Base-by-base conservation (phyloP, 352 stramenopile genomes). In the Pythium phragmiticola region DNA sequence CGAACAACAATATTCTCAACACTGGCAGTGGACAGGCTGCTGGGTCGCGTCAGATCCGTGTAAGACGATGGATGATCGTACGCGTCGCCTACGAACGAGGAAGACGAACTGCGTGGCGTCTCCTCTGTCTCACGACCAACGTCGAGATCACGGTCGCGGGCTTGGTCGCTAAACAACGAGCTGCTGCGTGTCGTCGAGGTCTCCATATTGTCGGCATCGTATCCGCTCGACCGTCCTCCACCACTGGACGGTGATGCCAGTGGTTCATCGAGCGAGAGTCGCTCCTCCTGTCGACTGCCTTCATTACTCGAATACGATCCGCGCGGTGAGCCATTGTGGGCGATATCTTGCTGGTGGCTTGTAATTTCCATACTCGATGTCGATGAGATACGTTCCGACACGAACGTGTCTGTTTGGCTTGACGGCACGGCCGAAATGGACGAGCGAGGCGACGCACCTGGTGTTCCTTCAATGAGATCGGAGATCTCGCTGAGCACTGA, bases 21-120 rank as follows among this genome's bases (percentile, higher is more conserved):
- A 37, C 57, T 41, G n/a, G 39, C 57, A 41, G 50, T 64, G 11
- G 63, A 69, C 2, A 68, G 30, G 30, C 62, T 63, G 33, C 48
- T 68, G 19, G 43, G 46, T 8, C 62, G 62, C n/a, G 54, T 63
- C 23, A 63, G 42, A n/a, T 63, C 52, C 5, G 45, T 52, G 46
- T 48, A 68, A 16, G 39, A 46, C 39, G 39, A 46, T 17, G 13
- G 39, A n/a, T 17, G 39, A 21, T 23, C 42, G 46, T 60, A 56
- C 6, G 56, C 51, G 1, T 43, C 43, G 3, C 49, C 45, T 11
- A 21, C 30, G 6, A 19, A 12, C 23, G 53, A 63, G 2, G 55
- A 63, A 4, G 42, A 30, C 8, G 61, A 68, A 54, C 52, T 68
- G 26, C 46, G 61, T n/a, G 34, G 36, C 1, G 34, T 62, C 14